Evolutionary conservation across 2,329 filamentous ascomycete genomes (phyloP).

Genomic region (Fusarium annulatum): DNA sequence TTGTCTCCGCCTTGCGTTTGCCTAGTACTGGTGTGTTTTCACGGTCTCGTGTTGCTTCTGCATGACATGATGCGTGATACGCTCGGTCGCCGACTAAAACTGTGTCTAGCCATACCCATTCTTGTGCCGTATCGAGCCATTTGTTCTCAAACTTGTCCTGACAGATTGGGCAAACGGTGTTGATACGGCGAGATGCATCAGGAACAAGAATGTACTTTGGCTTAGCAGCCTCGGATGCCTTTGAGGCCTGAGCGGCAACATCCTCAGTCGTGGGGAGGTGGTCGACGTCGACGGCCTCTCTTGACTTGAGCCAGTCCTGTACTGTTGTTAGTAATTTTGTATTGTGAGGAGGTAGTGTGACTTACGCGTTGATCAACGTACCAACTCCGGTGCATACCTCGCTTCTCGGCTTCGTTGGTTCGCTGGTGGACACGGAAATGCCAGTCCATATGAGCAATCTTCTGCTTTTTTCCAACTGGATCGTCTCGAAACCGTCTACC

Average conservation of each 20-base stretch:
- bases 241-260: slow-evolving; percentile 48
- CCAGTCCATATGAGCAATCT: slow-evolving; percentile 96
- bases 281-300: slow-evolving; percentile 79
- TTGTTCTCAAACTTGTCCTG: slow-evolving; percentile 94
- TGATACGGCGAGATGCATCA: slow-evolving; percentile 77
- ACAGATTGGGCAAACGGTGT: slow-evolving; percentile 89
- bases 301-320: slow-evolving; percentile 89
- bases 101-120: slow-evolving; percentile 97
- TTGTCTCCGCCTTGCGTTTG: slow-evolving; percentile 79
- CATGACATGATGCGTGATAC: slow-evolving; percentile 91
- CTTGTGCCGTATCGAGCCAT: slow-evolving; percentile 92
- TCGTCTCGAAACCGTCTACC: slow-evolving; percentile 86
- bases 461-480: slow-evolving; percentile 82
- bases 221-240: slow-evolving; percentile 56
- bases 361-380: slow-evolving; percentile 88
- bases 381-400: slow-evolving; percentile 92
- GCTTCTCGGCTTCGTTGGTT: slow-evolving; percentile 85
- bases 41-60: slow-evolving; percentile 79
- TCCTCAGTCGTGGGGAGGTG: slow-evolving; percentile 52
- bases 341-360: background rate
- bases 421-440: slow-evolving; percentile 95
- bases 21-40: slow-evolving; percentile 68
- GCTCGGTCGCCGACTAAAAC: slow-evolving; percentile 80
- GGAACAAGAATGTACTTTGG: slow-evolving; percentile 85
- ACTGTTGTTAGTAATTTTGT: slow-evolving; percentile 41